A percentile compares a stretch with the other conserved stretches of the same genome.
Conservation (phyloP, 768 basidiomycete genomes). For the Botryobasidium botryosum region DNA sequence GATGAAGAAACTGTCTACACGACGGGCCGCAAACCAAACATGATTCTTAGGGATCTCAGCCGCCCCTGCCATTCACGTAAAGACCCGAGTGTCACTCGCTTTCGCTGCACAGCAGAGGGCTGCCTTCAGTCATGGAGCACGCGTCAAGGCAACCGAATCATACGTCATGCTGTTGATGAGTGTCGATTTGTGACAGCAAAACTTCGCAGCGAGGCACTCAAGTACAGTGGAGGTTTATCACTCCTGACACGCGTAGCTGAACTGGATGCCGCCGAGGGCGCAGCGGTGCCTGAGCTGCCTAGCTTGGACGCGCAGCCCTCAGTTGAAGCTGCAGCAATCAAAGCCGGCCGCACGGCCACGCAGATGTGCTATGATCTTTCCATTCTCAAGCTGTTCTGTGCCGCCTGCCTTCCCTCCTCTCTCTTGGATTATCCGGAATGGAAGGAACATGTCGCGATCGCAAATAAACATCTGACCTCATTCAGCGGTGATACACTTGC, state of each 20-base stretch:
- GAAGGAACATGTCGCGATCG: constrained; percentile 14
- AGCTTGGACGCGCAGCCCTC: neutral
- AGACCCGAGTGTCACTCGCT: neutral
- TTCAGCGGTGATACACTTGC: constrained; percentile 9
- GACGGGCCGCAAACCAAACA: neutral
- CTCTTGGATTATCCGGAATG: constrained; percentile 15
- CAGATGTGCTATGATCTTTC: neutral
- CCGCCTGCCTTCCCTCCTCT: neutral
- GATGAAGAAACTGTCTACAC: neutral
- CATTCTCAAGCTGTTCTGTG: neutral
- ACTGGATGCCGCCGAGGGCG: neutral
- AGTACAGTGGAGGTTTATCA: neutral
- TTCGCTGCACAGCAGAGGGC: neutral
- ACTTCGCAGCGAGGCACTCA: neutral
- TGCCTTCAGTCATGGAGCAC: neutral
- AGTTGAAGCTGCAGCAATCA: neutral
- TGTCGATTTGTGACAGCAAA: neutral
- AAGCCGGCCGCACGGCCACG: neutral
- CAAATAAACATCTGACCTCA: constrained; percentile 10
- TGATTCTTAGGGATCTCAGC: neutral
- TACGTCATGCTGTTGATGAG: neutral
- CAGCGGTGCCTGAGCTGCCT: neutral
- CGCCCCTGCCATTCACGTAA: neutral
- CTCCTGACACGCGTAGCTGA: neutral
- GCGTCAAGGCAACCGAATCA: neutral